Percentiles rank a stretch among this genome's conserved stretches.
phyloP scores from a whole-genome alignment of 495 filamentous ascomycete species.

The Penicilliopsis zonata region DNA sequence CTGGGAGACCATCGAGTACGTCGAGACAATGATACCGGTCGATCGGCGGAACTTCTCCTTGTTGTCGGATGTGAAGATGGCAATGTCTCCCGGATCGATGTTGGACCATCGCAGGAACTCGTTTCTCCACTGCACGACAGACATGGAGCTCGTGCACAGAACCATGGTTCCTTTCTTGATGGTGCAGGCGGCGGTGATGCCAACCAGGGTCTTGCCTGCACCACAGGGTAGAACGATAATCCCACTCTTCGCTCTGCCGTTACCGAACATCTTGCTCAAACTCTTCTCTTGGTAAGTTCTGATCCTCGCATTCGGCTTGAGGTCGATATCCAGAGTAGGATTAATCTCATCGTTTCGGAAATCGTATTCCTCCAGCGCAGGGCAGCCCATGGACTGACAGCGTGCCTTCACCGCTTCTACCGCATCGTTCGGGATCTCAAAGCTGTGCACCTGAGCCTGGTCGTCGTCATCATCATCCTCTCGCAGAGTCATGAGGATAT shows the following conservation, averaged over 20 bases:
- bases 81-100: constrained; percentile 84
- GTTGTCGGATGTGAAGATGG: constrained; percentile 88
- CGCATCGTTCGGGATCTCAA: constrained; percentile 67
- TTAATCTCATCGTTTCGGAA: constrained; percentile 91
- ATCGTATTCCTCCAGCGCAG: constrained; percentile 93
- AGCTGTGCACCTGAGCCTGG: constrained; percentile 83
- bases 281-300: constrained; percentile 83
- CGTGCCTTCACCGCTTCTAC: constrained; percentile 84
- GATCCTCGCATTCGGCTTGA: constrained; percentile 62
- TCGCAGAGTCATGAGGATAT: constrained; percentile 48
- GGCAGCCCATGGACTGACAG: constrained; percentile 75
- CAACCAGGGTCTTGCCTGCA: constrained; percentile 93
- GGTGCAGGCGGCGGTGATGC: constrained; percentile 92
- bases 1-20: constrained; percentile 96
- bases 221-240: constrained; percentile 97
- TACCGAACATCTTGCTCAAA: constrained; percentile 98
- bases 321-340: constrained; percentile 81
- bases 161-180: constrained; percentile 95
- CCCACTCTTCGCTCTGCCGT: constrained; percentile 89
- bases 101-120: constrained; percentile 98
- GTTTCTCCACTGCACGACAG: constrained; percentile 90
- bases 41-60: constrained; percentile 83
- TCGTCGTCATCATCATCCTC: constrained; percentile 89
- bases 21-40: constrained; percentile 92
- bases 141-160: constrained; percentile 95